A percentile compares a stretch with the other conserved stretches of the same genome.
Conservation (phyloP, 1,284 basidiomycete genomes). For the Ustilago trichophora region DNA sequence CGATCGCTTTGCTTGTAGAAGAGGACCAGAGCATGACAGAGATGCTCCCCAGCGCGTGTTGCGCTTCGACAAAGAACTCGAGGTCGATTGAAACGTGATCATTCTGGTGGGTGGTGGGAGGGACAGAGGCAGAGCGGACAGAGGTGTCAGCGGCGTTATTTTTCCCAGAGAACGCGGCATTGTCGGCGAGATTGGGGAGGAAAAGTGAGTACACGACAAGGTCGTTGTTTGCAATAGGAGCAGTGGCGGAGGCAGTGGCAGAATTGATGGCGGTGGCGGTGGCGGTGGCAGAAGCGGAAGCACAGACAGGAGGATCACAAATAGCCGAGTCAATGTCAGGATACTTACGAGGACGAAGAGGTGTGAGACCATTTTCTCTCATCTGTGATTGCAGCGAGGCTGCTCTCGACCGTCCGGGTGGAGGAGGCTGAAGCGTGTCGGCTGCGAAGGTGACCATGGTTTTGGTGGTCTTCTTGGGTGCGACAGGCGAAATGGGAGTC, state of each 20-base stretch:
- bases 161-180: background rate
- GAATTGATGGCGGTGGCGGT: conserved; percentile 1
- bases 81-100: conserved; percentile 8
- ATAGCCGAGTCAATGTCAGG: conserved; percentile 4
- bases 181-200: background rate
- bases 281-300: background rate
- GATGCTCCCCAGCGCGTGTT: conserved; percentile 30
- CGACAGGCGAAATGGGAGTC: conserved; percentile 20
- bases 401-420: conserved; percentile 8
- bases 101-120: conserved; percentile 9
- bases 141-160: conserved; percentile 26
- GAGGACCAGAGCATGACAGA: conserved; percentile 32
- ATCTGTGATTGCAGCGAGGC: conserved; percentile 19
- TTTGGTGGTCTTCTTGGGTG: conserved; percentile 8
- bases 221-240: conserved; percentile 1
- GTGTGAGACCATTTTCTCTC: conserved; percentile 4
- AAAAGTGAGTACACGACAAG: conserved; percentile 7
- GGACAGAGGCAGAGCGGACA: background rate
- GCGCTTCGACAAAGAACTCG: conserved; percentile 43
- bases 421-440: conserved; percentile 14
- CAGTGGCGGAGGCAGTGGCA: conserved; percentile 9
- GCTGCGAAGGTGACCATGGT: conserved; percentile 19
- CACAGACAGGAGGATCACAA: conserved; percentile 2
- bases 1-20: too few species aligned
- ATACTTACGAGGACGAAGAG: conserved; percentile 25